These are phyloP conservation scores for Zygosaccharomyces pseudobailii DNA, from an alignment of 1,139 yeast genomes.

Conservation along the genomic window DNA sequence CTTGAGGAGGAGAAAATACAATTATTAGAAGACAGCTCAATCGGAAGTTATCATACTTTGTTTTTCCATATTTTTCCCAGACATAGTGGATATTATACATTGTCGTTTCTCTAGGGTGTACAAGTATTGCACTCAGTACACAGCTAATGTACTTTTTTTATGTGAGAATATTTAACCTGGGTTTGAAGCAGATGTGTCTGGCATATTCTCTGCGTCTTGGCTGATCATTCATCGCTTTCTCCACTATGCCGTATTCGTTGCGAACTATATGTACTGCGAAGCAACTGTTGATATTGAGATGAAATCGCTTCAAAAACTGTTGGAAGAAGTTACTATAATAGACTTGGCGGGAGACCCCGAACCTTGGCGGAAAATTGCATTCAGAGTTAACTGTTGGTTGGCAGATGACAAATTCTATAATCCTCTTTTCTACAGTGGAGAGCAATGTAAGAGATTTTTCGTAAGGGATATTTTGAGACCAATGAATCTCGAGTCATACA, in stretches of 20 bases:
- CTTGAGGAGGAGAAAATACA: background rate
- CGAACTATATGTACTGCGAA: background rate
- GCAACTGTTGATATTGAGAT: background rate
- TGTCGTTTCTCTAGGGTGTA: background rate
- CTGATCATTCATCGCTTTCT: conserved; percentile 1
- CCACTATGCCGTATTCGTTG: background rate
- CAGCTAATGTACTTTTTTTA: background rate
- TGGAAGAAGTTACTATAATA: background rate
- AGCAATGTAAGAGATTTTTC: background rate
- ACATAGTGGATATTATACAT: background rate
- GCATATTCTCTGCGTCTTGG: background rate
- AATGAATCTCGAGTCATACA: background rate
- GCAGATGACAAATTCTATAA: background rate
- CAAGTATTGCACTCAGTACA: background rate
- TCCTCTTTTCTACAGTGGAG: background rate
- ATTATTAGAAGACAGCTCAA: background rate
- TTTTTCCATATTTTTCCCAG: background rate
- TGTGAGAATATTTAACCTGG: background rate
- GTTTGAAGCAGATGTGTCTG: background rate
- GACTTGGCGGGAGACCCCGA: background rate
- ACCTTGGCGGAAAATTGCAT: conserved; percentile 1
- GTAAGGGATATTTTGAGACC: background rate
- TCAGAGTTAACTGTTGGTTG: background rate
- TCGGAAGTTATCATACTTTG: background rate
- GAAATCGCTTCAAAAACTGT: background rate